These are phyloP conservation scores for Gossypium bickii DNA, from an alignment of 345 rosid species.

Conservation along the genomic window DNA sequence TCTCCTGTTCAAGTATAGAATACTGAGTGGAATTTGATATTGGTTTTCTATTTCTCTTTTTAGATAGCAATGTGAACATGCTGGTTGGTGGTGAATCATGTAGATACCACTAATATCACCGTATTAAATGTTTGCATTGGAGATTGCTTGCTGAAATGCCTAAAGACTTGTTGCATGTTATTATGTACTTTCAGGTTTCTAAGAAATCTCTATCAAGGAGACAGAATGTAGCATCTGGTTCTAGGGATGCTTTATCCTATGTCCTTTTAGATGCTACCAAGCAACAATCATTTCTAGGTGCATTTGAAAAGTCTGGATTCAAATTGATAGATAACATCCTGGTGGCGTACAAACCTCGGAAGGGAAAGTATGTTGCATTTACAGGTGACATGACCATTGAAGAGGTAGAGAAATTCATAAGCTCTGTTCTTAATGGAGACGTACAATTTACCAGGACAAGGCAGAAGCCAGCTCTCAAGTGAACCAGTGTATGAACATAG, in stretches of 20 bases:
- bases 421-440: conserved; percentile 75
- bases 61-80: not conserved
- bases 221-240: conserved; percentile 34
- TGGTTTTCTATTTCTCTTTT: not conserved
- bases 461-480: conserved; percentile 55
- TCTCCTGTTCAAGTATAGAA: not conserved
- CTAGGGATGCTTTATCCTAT: conserved; percentile 53
- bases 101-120: not conserved
- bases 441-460: conserved; percentile 47
- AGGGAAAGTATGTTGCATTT: conserved; percentile 53
- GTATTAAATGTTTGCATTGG: not conserved
- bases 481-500: not conserved
- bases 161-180: conserved; percentile 7
- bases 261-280: conserved; percentile 58
- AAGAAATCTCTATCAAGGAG: conserved; percentile 69
- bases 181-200: conserved; percentile 52
- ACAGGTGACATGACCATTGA: conserved; percentile 42
- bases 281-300: conserved; percentile 55
- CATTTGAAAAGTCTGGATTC: conserved; percentile 61
- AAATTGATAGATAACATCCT: conserved; percentile 44
- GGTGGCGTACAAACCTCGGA: conserved; percentile 76
- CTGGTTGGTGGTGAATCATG: not conserved
- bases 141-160: not conserved
- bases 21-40: not conserved
- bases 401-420: conserved; percentile 63